Conservation (phyloP, 176 grass and related monocot species). For the Musa beccarii region DNA sequence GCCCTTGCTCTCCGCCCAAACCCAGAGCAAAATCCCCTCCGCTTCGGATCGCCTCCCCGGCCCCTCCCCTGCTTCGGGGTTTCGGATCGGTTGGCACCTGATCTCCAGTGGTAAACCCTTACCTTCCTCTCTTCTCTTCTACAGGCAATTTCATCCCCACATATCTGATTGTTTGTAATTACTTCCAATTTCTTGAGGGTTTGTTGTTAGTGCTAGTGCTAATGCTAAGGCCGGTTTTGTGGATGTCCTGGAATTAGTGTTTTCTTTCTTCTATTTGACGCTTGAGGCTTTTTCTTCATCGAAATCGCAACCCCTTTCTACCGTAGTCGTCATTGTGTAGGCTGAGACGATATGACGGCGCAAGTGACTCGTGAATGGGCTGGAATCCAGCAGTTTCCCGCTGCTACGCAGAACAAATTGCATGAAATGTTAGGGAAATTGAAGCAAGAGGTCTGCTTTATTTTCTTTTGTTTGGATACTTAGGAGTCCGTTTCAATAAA, state of each 20-base stretch:
- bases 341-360: slow-evolving; percentile 2
- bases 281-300: too few relatives aligned
- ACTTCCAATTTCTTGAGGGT: too few relatives aligned
- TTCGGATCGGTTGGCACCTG: background rate
- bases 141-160: background rate
- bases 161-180: background rate
- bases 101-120: background rate
- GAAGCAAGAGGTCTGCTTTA: slow-evolving; percentile 7
- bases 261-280: too few relatives aligned
- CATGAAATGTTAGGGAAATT: slow-evolving; percentile 12
- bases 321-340: background rate
- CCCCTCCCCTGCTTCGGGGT: background rate
- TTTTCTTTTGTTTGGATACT: background rate
- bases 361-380: slow-evolving; percentile 8
- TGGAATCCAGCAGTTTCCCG: slow-evolving; percentile 10
- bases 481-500: background rate
- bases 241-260: too few relatives aligned
- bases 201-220: too few relatives aligned
- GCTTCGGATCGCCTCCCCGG: background rate
- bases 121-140: background rate
- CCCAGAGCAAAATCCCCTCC: background rate
- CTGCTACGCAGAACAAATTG: slow-evolving; percentile 11
- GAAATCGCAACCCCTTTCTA: too few relatives aligned
- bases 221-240: too few relatives aligned
- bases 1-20: background rate